Evolutionary conservation across 179 eudicot genomes (phyloP), one percentile per base, ranked within the genome.

Genomic region (Spinacia oleracea): DNA sequence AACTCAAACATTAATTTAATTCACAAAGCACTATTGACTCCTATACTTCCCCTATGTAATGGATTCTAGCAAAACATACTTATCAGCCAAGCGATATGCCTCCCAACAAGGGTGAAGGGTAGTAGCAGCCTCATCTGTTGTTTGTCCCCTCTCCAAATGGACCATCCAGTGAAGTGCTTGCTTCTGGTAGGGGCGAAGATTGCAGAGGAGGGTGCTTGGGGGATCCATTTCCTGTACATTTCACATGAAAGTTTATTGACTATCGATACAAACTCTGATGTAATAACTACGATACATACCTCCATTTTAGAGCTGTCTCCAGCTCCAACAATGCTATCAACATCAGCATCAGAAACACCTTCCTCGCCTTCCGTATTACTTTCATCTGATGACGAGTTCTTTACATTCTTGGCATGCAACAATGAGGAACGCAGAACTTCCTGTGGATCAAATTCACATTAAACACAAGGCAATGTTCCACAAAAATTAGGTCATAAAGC

Each of bases 101-200:
- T 89, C 94, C 99, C 99, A 96, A 80, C 99, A 96, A 42, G 99
- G 99, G 73, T 96, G 99, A 78, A 96, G 89, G 51, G 97, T 90
- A 42, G 90, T 84, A 79, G 93, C 96, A 73, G 89, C 98, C 80
- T 91, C 94, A 79, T 89, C 97, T 73, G 77, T 68, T 88, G 85
- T 74, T 14, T 77, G 82, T 56, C 99, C 97, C 85, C 90, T 93
- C 89, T 96, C 99, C 81, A 89, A 80, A 67, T 89, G 86, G 70
- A 87, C 82, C 99, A 96, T 96, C 97, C 97, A 96, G 76, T 88
- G 86, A 82, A 96, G 96, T 60, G 99, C 99, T 84, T 96, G 98
- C 82, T 96, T 96, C 86, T 96, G 99, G 79, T 96, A 96, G 59
- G 98, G 91, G 21, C 98, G 98, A 75, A 96, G 91, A 75, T 91